Evolutionary conservation across 768 basidiomycete species (phyloP), one percentile per base, ranked within the genome.

Genomic region (Kwoniella sp.): DNA sequence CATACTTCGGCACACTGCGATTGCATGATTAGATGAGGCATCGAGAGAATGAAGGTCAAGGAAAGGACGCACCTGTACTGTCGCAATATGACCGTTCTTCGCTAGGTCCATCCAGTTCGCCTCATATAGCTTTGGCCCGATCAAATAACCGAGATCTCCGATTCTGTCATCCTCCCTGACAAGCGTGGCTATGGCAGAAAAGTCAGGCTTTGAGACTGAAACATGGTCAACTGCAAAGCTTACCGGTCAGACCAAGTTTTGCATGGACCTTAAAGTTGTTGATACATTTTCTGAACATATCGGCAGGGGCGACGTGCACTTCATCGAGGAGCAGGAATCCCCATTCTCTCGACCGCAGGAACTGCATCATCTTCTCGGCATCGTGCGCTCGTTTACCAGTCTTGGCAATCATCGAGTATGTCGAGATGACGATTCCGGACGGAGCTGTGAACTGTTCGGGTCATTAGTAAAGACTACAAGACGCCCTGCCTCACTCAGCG

Each of bases 31-130:
- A 25, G 17, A 22, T 23, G 41, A 45, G 41, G 13, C 34, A 37
- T 37, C n/a, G n/a, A n/a, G n/a, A n/a, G n/a, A n/a, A n/a, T n/a
- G n/a, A n/a, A n/a, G n/a, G n/a, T n/a, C n/a, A n/a, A n/a, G n/a
- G 25, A 9, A 13, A 13, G 23, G 20, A 58, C 85, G 72, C 79
- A 93, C 93, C 88, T 98, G 94, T n/a, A 99, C 96, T 76, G 96
- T 98, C 7, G 96, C 96, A 76, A 99, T 99, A 81, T 99, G 96
- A 1, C 96, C 96, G 82, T 98, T 98, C 66, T 92, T 93, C 58
- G 96, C 96, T 72, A 99, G 87, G 81, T 99, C 96, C 95, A 99
- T 98, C 96, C 96, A 99, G 79, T 99, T 99, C 4, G 96, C 96
- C 82, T 99, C 96, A 78, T 99, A 99, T 30, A 99, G 85, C 82